A percentile compares a stretch with the other conserved stretches of the same genome.
phyloP scores from a whole-genome alignment of 176 grass and related monocot species.

The Ensete glaucum region DNA sequence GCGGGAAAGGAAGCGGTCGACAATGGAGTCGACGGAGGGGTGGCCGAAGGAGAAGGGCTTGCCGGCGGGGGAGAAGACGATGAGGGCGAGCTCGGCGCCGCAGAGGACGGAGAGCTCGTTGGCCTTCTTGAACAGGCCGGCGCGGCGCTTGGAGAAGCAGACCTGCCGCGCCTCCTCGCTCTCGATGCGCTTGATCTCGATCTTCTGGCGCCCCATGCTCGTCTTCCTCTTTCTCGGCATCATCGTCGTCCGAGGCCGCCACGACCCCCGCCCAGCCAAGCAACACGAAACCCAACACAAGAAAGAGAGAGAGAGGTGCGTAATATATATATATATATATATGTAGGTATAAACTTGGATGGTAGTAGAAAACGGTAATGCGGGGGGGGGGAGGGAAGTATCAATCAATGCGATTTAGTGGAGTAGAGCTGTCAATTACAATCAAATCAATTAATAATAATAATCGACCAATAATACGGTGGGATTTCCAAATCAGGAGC shows the following conservation, averaged over 20 bases:
- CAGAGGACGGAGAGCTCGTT: slow-evolving; percentile 18
- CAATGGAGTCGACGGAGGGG: slow-evolving; percentile 10
- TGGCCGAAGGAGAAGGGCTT: slow-evolving; percentile 15
- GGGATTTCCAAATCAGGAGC: too few relatives aligned
- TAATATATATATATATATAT: too few relatives aligned
- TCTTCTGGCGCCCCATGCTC: slow-evolving; percentile 10
- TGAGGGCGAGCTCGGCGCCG: slow-evolving; percentile 5
- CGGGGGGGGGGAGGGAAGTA: too few relatives aligned
- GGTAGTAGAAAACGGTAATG: too few relatives aligned
- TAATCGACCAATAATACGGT: too few relatives aligned
- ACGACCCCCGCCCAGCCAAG: too few relatives aligned
- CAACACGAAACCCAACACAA: too few relatives aligned
- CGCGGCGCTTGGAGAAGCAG: slow-evolving; percentile 16
- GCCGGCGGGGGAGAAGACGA: slow-evolving; percentile 14
- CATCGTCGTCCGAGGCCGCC: background rate
- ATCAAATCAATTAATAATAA: too few relatives aligned
- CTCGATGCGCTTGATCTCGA: slow-evolving; percentile 14
- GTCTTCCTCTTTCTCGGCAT: background rate
- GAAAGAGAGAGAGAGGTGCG: too few relatives aligned
- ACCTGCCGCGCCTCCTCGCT: slow-evolving; percentile 5
- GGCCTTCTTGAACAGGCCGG: slow-evolving; percentile 11
- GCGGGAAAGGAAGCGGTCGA: slow-evolving; percentile 11
- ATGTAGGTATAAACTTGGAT: too few relatives aligned
- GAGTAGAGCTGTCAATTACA: too few relatives aligned
- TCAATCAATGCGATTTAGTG: too few relatives aligned